These are phyloP conservation scores for Ceriops decandra DNA, from an alignment of 345 rosid species.

Conservation along the genomic window DNA sequence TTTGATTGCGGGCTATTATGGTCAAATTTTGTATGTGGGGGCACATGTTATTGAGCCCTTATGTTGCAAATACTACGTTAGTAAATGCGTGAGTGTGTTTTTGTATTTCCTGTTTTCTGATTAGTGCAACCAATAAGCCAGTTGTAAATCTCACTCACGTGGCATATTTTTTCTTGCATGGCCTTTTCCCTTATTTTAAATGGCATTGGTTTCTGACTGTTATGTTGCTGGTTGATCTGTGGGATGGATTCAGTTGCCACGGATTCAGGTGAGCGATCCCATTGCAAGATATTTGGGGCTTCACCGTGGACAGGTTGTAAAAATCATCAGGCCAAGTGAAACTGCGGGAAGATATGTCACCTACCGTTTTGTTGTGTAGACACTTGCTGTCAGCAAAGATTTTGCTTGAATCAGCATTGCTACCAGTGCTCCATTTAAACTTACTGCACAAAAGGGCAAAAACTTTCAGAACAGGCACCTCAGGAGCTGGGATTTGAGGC, in stretches of 20 bases:
- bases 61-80: too few species aligned
- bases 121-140: too few species aligned
- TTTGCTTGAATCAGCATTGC: background rate
- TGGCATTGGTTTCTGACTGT: background rate
- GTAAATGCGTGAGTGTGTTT: too few species aligned
- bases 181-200: background rate
- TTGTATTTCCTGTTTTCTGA: too few species aligned
- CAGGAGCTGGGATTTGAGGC: background rate
- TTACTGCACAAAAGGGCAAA: background rate
- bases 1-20: background rate
- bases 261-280: slow-evolving; percentile 30
- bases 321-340: slow-evolving; percentile 34
- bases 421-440: background rate
- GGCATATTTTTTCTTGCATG: background rate
- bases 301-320: slow-evolving; percentile 33
- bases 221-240: background rate
- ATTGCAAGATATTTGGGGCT: slow-evolving; percentile 32
- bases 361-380: slow-evolving; percentile 28
- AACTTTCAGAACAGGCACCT: background rate
- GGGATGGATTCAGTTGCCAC: slow-evolving; percentile 22
- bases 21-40: background rate
- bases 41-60: too few species aligned
- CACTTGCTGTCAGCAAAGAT: background rate
- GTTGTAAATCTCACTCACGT: background rate
- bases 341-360: slow-evolving; percentile 34